These are phyloP conservation scores for Xylariaceae sp. DNA, from an alignment of 2,329 filamentous ascomycete genomes.

Conservation along the genomic window DNA sequence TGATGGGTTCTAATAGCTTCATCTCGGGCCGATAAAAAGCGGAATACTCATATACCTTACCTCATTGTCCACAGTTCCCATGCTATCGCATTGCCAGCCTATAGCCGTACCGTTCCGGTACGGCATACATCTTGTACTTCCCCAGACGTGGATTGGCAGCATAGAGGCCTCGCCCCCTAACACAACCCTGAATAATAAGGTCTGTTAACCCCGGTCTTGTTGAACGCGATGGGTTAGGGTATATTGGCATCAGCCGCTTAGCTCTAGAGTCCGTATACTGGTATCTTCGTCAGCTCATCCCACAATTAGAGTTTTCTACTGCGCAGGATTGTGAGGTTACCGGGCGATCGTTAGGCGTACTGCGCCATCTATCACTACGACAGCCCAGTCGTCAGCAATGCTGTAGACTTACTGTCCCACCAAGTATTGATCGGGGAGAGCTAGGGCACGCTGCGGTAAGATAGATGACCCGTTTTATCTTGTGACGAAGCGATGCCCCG, in stretches of 20 bases:
- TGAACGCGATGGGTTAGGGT: conserved; percentile 30
- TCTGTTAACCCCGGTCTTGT: conserved; percentile 17
- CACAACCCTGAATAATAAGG: conserved; percentile 12
- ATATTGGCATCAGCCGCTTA: conserved; percentile 10
- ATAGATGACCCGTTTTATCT: conserved; percentile 17
- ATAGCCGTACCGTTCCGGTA: too few relatives aligned
- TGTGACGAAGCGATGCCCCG: not conserved
- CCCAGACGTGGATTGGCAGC: conserved; percentile 15
- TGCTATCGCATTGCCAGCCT: too few relatives aligned
- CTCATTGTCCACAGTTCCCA: too few relatives aligned
- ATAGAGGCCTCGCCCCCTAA: conserved; percentile 19
- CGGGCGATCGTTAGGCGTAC: too few relatives aligned
- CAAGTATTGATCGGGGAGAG: not conserved
- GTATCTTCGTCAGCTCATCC: not conserved
- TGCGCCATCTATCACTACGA: too few relatives aligned
- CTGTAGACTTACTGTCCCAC: too few relatives aligned
- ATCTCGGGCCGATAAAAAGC: conserved; percentile 20
- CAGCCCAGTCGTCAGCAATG: not conserved
- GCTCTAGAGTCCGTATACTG: conserved; percentile 6
- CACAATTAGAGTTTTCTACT: not conserved
- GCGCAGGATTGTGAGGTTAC: not conserved
- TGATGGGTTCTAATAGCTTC: conserved; percentile 2
- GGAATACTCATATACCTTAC: conserved; percentile 1
- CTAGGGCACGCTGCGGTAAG: conserved; percentile 6
- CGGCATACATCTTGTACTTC: conserved; percentile 5